Evolutionary conservation across 1,284 basidiomycete genomes (phyloP).

Genomic region (Irpex lacteus): DNA sequence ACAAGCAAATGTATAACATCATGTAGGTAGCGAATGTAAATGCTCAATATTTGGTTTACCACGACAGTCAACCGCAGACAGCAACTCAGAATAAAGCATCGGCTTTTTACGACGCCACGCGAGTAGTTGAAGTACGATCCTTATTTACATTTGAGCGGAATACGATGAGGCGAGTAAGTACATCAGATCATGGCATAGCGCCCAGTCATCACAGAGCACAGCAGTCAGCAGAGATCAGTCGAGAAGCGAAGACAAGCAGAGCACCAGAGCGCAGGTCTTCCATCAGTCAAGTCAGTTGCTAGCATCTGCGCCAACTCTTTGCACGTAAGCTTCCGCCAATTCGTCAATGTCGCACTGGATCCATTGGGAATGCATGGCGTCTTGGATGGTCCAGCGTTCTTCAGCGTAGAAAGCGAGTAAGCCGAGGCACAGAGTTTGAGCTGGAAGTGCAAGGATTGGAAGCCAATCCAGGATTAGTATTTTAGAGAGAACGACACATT

Average conservation of each 20-base stretch:
- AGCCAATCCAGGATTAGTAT: background rate
- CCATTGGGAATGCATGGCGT: slow-evolving; percentile 61
- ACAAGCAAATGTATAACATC: background rate
- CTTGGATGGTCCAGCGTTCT: slow-evolving; percentile 56
- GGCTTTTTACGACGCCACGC: background rate
- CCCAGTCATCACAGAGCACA: background rate
- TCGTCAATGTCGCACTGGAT: slow-evolving; percentile 57
- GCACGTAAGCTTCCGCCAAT: slow-evolving; percentile 56
- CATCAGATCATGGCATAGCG: background rate
- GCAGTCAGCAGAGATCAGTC: background rate
- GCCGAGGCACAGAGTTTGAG: slow-evolving; percentile 50
- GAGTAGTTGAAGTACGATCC: background rate
- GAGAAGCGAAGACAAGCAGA: background rate
- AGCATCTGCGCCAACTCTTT: slow-evolving; percentile 40
- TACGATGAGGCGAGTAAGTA: background rate
- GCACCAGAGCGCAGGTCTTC: background rate
- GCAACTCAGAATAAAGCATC: background rate
- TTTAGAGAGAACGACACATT: background rate
- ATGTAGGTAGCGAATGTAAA: background rate
- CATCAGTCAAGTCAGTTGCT: background rate
- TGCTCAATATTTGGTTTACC: background rate
- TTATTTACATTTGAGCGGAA: background rate
- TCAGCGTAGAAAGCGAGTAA: slow-evolving; percentile 57
- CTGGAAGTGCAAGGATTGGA: slow-evolving; percentile 29
- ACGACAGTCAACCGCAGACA: background rate